Percentiles rank a stretch among this genome's conserved stretches.
phyloP scores from a whole-genome alignment of 2,329 filamentous ascomycete genomes.

The Fusarium udum region DNA sequence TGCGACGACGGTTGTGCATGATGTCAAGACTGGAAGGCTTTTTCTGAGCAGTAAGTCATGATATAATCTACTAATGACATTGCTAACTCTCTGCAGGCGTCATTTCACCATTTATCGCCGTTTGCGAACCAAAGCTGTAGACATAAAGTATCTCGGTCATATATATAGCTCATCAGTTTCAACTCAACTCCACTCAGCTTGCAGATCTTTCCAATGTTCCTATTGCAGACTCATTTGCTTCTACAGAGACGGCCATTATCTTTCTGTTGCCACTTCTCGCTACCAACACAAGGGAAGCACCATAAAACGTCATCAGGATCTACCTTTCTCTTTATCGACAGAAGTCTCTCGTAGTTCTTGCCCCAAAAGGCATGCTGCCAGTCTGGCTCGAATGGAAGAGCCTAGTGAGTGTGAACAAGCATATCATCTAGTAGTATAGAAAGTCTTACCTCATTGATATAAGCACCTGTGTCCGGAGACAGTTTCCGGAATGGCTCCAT shows the following conservation, averaged over 20 bases:
- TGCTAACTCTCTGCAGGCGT: conserved; percentile 23
- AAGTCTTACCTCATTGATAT: conserved; percentile 55
- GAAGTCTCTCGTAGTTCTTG: conserved; percentile 55
- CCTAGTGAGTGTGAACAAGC: conserved; percentile 36
- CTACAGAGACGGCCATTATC: conserved; percentile 42
- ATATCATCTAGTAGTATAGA: rapidly evolving
- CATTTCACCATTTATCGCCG: conserved; percentile 35
- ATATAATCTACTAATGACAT: rapidly evolving
- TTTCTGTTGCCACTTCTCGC: conserved; percentile 51
- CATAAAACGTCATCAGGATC: conserved; percentile 61
- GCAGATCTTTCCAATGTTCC: not conserved
- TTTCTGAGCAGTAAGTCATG: conserved; percentile 37
- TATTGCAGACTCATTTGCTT: not conserved
- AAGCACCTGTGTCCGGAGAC: conserved; percentile 53
- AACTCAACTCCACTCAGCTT: not conserved
- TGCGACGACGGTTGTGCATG: conserved; percentile 38
- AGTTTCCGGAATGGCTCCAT: conserved; percentile 52
- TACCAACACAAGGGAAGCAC: conserved; percentile 59
- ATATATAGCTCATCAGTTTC: not conserved
- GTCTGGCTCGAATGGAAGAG: conserved; percentile 48
- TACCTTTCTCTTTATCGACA: conserved; percentile 55
- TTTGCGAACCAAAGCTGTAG: conserved; percentile 34
- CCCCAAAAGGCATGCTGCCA: conserved; percentile 56
- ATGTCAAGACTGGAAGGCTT: conserved; percentile 34
- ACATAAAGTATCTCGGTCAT: not conserved